Evolutionary conservation across 768 basidiomycete genomes (phyloP), one percentile per base, ranked within the genome.

Genomic region (Cantharellus anzutake): DNA sequence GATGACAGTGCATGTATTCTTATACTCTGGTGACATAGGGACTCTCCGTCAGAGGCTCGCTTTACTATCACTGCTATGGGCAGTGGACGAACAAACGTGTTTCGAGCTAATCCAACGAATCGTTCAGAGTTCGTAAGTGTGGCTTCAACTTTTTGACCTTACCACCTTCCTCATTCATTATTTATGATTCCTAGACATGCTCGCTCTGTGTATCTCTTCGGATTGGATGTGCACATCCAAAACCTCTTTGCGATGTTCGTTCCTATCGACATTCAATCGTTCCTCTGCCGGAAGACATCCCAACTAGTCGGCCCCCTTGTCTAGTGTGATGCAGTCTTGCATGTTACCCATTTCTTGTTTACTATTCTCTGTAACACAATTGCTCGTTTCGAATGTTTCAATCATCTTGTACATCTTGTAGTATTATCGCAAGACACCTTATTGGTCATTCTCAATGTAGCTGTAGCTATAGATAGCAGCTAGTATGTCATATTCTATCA

Each of bases 31-130:
- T 29, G 20, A 29, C 20, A 29, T 48, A 48, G 44, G 29, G 11
- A 11, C 44, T 14, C 5, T 41, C 38, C 57, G 57, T 41, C 50
- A 48, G n/a, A 29, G 57, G 5, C 61, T 62, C 39, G 61, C 61
- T 42, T 41, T 62, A n/a, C 20, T 62, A n/a, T 62, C 61, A 5
- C 29, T 59, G 5, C 52, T 62, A 5, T 62, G 61, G 61, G 61
- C 61, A n/a, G 44, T 62, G 34, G 60, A 62, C 41, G 61, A 62
- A 1, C 34, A 62, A 20, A 62, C 40, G 14, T 63, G 62, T 39
- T 62, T 63, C 44, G 55, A 51, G 60, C 42, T 62, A 37, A 56
- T 62, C 20, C 50, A 61, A 34, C 60, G 50, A 11, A 60, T 57
- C 4, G 48, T 61, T 41, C 51, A 62, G 56, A 53, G 60, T 5